A percentile compares a stretch with the other conserved stretches of the same genome.
Evolutionary conservation across 495 filamentous ascomycete genomes (phyloP).

Genomic region (Penicillium cataractarum): DNA sequence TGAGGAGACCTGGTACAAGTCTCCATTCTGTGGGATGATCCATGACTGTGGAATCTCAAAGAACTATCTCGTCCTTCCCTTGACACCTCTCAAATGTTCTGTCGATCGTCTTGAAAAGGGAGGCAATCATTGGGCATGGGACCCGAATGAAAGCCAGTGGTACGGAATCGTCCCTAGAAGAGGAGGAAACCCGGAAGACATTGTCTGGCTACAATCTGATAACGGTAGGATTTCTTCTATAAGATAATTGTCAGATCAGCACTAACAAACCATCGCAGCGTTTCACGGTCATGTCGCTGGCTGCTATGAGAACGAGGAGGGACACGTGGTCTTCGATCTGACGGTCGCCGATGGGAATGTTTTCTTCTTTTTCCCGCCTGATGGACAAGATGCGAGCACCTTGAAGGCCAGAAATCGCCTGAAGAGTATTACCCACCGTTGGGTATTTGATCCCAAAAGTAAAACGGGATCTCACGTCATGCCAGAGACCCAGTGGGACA

Average conservation of each 20-base stretch:
- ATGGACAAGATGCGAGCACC: slow-evolving; percentile 31
- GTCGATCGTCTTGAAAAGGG: slow-evolving; percentile 54
- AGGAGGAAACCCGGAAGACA: slow-evolving; percentile 52
- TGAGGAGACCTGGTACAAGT: slow-evolving; percentile 52
- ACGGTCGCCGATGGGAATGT: slow-evolving; percentile 58
- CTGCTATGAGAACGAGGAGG: slow-evolving; percentile 52
- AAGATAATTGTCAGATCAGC: background rate
- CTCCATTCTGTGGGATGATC: slow-evolving; percentile 58
- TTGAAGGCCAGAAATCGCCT: slow-evolving; percentile 24
- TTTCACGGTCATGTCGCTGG: slow-evolving; percentile 56
- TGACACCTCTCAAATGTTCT: slow-evolving; percentile 53
- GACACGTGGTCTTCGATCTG: slow-evolving; percentile 55
- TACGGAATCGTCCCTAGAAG: slow-evolving; percentile 53
- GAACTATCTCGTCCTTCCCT: slow-evolving; percentile 53
- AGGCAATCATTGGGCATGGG: slow-evolving; percentile 59
- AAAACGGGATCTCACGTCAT: slow-evolving; percentile 26
- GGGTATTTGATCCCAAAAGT: slow-evolving; percentile 9
- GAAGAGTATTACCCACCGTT: slow-evolving; percentile 32
- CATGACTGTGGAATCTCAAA: slow-evolving; percentile 55
- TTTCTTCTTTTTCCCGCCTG: slow-evolving; percentile 55
- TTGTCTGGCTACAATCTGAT: slow-evolving; percentile 29
- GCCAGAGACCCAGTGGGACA: slow-evolving; percentile 37
- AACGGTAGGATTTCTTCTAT: background rate
- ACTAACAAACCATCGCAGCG: background rate
- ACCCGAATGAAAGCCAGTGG: slow-evolving; percentile 52